Conservation (phyloP, 169 alveolate species). For the Plasmodium sp. region DNA sequence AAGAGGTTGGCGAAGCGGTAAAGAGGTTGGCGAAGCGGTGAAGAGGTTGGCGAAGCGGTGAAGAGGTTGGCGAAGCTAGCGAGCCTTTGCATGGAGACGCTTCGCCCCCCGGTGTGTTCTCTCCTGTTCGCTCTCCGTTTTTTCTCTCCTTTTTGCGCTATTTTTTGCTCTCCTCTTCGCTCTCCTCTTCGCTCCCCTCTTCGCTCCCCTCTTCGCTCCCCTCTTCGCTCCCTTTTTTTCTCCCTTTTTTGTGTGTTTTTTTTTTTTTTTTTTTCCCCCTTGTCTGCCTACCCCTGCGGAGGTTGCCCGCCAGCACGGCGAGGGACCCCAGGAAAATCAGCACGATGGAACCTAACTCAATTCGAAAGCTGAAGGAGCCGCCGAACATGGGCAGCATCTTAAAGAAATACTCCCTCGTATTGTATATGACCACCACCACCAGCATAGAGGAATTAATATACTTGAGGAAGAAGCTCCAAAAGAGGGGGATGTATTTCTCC, state of each 20-base stretch:
- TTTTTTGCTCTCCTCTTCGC: too few species aligned
- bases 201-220: too few species aligned
- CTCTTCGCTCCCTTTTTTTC: too few species aligned
- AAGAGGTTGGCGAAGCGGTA: too few species aligned
- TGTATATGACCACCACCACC: constrained; percentile 18
- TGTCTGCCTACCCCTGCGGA: constrained; percentile 1
- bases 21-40: too few species aligned
- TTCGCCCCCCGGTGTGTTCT: not conserved
- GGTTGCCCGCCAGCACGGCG: not conserved
- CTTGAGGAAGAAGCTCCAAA: constrained; percentile 53
- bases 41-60: too few species aligned
- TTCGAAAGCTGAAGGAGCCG: constrained; percentile 23
- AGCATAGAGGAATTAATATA: constrained; percentile 58
- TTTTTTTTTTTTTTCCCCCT: not conserved
- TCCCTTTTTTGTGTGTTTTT: too few species aligned
- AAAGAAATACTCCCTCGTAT: constrained; percentile 37
- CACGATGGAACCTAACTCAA: constrained; percentile 18
- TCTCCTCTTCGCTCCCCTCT: too few species aligned
- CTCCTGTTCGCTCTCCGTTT: too few species aligned
- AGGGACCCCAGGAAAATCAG: constrained; percentile 21
- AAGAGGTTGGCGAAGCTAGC: too few species aligned
- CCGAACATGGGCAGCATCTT: constrained; percentile 18
- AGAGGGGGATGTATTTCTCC: constrained; percentile 51
- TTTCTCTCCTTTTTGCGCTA: too few species aligned
- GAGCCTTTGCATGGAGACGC: not conserved